Evolutionary conservation across 2,329 filamentous ascomycete species (phyloP).

Genomic region (Penicillium sp.): DNA sequence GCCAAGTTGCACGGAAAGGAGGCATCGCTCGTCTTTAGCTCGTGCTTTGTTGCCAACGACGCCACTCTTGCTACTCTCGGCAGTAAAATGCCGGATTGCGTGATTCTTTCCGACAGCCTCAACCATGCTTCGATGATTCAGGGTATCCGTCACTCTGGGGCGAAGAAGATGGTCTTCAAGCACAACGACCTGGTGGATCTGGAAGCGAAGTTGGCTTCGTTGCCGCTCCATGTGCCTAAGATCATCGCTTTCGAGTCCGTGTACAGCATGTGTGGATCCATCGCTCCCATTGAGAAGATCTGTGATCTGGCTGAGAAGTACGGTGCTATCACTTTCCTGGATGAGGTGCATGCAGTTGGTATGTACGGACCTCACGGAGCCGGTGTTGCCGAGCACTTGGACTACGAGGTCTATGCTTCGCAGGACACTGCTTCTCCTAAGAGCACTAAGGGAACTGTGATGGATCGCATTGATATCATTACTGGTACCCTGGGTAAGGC

Average conservation of each 20-base stretch:
- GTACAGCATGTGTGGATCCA: slow-evolving; percentile 98
- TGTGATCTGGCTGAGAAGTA: slow-evolving; percentile 97
- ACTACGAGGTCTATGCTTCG: slow-evolving; percentile 80
- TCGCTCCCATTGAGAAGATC: slow-evolving; percentile 93
- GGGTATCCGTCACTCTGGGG: slow-evolving; percentile 94
- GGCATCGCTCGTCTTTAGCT: slow-evolving; percentile 89
- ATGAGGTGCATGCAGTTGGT: slow-evolving; percentile 97
- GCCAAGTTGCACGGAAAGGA: slow-evolving; percentile 92
- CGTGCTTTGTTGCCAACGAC: slow-evolving; percentile 98
- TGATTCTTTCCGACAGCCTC: slow-evolving; percentile 94
- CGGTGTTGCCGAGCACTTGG: slow-evolving; percentile 94
- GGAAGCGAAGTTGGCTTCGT: slow-evolving; percentile 84
- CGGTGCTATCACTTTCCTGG: slow-evolving; percentile 93
- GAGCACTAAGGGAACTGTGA: slow-evolving; percentile 69
- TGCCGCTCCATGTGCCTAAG: slow-evolving; percentile 84
- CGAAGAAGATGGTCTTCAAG: slow-evolving; percentile 97
- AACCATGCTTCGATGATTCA: slow-evolving; percentile 99
- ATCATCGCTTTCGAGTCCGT: slow-evolving; percentile 99
- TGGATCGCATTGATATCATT: slow-evolving; percentile 97
- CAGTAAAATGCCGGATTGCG: slow-evolving; percentile 92
- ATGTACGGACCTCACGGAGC: slow-evolving; percentile 98
- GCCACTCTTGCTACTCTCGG: slow-evolving; percentile 95
- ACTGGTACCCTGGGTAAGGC: slow-evolving; percentile 96
- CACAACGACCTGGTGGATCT: slow-evolving; percentile 95
- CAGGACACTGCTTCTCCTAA: slow-evolving; percentile 59